Percentiles rank a stretch among this genome's conserved stretches.
phyloP scores from a whole-genome alignment of 1,139 yeast species.

The Zygoascus sp. region DNA sequence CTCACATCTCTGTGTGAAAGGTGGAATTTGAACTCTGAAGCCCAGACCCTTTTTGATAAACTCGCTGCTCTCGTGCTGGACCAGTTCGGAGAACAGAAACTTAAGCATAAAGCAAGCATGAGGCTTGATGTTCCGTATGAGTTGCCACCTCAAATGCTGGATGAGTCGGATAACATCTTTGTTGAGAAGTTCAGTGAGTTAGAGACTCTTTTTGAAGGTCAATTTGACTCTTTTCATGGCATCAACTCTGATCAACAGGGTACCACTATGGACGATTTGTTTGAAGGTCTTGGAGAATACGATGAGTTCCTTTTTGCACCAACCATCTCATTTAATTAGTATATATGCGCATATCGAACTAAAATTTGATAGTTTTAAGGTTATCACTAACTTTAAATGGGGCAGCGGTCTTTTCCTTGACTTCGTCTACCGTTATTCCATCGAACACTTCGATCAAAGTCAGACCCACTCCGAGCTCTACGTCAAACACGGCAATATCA shows the following conservation, averaged over 20 bases:
- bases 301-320: conserved; percentile 5
- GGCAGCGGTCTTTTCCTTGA: conserved; percentile 39
- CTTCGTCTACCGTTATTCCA: conserved; percentile 38
- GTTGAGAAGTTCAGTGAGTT: conserved; percentile 6
- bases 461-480: conserved; percentile 37
- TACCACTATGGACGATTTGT: background rate
- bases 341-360: background rate
- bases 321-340: background rate
- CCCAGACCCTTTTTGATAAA: conserved; percentile 3
- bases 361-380: conserved; percentile 17
- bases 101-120: background rate
- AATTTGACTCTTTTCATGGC: background rate
- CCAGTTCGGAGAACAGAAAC: conserved; percentile 3
- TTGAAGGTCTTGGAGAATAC: conserved; percentile 7
- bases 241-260: background rate
- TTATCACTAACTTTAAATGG: conserved; percentile 36
- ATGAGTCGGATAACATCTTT: background rate
- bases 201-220: conserved; percentile 5
- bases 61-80: background rate
- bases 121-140: background rate
- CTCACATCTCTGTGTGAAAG: conserved; percentile 6
- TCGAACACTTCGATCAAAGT: conserved; percentile 39
- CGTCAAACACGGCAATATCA: conserved; percentile 45
- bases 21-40: conserved; percentile 7
- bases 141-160: background rate